Conservation (phyloP, 2,329 filamentous ascomycete genomes). For the Ramichloridium luteum region DNA sequence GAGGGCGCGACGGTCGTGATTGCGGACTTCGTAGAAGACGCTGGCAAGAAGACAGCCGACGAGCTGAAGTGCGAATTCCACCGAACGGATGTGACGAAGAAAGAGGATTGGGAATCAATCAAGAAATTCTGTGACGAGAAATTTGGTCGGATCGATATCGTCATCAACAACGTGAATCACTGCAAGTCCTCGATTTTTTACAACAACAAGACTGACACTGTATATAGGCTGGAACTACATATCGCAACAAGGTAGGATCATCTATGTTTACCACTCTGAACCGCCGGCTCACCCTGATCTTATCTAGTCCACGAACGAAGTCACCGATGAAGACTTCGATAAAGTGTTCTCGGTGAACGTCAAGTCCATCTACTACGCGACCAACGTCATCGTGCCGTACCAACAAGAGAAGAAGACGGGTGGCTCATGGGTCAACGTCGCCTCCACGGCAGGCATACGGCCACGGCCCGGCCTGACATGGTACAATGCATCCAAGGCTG, state of each 20-base stretch:
- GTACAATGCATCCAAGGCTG: conserved; percentile 60
- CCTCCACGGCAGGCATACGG: conserved; percentile 50
- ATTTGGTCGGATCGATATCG: conserved; percentile 43
- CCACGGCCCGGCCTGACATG: conserved; percentile 53
- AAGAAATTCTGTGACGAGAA: conserved; percentile 34
- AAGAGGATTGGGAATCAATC: conserved; percentile 42
- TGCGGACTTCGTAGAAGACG: conserved; percentile 46
- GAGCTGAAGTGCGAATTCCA: conserved; percentile 34
- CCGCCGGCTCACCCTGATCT: neutral
- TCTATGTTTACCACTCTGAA: neutral
- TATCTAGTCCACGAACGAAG: conserved; percentile 43
- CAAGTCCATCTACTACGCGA: conserved; percentile 51
- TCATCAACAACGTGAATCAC: conserved; percentile 45
- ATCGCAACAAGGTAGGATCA: conserved; percentile 40
- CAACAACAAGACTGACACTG: no score
- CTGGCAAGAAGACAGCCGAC: conserved; percentile 41
- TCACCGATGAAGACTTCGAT: conserved; percentile 55
- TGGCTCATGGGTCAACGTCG: conserved; percentile 53
- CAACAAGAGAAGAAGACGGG: conserved; percentile 46
- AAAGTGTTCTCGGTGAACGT: conserved; percentile 57
- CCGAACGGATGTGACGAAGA: conserved; percentile 41
- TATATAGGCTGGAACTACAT: conserved; percentile 43
- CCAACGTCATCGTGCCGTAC: conserved; percentile 47
- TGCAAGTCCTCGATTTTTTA: neutral
- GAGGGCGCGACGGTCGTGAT: conserved; percentile 52